A percentile compares a stretch with the other conserved stretches of the same genome.
Conservation (phyloP, 805 yeast genomes). For the Schwanniomyces sp. region DNA sequence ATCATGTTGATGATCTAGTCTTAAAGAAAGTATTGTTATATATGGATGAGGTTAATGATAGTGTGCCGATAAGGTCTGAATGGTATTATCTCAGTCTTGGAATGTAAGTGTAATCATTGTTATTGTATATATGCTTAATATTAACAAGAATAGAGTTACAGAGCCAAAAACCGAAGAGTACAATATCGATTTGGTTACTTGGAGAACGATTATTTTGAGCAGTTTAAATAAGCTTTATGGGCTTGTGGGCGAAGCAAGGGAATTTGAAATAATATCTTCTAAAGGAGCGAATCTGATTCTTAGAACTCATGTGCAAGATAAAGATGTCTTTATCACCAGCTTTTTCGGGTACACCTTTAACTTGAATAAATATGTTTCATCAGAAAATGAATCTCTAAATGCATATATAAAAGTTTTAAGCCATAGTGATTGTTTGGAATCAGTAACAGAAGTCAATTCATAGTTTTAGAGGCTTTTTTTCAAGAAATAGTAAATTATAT, state of each 20-base stretch:
- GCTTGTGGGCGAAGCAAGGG: conserved; percentile 31
- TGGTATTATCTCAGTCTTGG: conserved; percentile 24
- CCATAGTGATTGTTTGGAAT: conserved; percentile 19
- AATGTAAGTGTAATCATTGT: conserved; percentile 16
- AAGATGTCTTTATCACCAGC: conserved; percentile 27
- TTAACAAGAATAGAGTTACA: background rate
- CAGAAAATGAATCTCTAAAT: conserved; percentile 12
- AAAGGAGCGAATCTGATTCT: conserved; percentile 17
- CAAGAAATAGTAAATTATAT: no score
- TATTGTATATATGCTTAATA: background rate
- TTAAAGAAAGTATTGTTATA: background rate
- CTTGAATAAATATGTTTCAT: conserved; percentile 23
- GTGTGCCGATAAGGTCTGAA: conserved; percentile 6
- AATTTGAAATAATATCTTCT: conserved; percentile 24
- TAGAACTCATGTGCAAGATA: conserved; percentile 29
- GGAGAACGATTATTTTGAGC: conserved; percentile 25
- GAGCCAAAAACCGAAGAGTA: background rate
- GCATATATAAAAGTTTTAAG: conserved; percentile 16
- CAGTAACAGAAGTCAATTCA: conserved; percentile 9
- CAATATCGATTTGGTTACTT: conserved; percentile 27
- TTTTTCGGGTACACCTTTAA: conserved; percentile 30
- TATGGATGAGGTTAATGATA: background rate
- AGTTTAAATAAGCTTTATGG: conserved; percentile 31
- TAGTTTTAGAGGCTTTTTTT: background rate
- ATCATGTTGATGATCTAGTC: background rate